Evolutionary conservation across 139 green algal species (phyloP).

Genomic region (Volvox reticuliferus): DNA sequence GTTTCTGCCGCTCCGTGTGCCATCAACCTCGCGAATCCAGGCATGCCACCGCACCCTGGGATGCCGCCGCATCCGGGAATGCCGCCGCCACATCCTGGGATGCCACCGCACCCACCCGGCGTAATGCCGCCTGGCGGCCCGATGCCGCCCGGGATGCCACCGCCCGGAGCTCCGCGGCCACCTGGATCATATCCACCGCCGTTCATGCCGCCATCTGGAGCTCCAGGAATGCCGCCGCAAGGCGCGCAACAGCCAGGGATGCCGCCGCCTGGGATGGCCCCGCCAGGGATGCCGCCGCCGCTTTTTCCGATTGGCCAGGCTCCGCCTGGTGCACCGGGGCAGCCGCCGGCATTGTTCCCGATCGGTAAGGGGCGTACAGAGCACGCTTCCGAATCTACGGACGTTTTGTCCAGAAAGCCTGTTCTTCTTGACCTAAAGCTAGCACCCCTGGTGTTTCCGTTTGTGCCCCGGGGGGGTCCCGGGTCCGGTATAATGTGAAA

Average conservation of each 20-base stretch:
- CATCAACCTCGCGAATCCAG: neutral
- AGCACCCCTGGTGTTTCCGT: too few relatives aligned
- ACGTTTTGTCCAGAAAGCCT: too few relatives aligned
- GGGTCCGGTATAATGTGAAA: too few relatives aligned
- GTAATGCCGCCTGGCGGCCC: neutral
- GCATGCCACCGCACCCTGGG: constrained; percentile 29
- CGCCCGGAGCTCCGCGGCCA: neutral
- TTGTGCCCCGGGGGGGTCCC: too few relatives aligned
- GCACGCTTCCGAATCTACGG: too few relatives aligned
- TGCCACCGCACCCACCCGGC: constrained; percentile 7
- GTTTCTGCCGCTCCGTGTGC: neutral
- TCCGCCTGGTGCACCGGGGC: neutral
- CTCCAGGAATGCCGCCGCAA: neutral
- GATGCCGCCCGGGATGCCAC: constrained; percentile 15
- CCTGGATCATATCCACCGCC: neutral
- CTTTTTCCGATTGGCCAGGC: constrained; percentile 28
- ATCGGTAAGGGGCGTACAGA: constrained; percentile 2
- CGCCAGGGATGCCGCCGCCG: neutral
- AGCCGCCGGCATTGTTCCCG: constrained; percentile 31
- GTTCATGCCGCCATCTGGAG: constrained; percentile 31
- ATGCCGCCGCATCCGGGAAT: constrained; percentile 36
- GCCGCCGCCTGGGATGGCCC: constrained; percentile 12
- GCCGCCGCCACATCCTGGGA: constrained; percentile 12
- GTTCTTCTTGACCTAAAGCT: too few relatives aligned
- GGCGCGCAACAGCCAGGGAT: neutral